Conservation (phyloP, 1,139 yeast genomes). For the Candida sp. region DNA sequence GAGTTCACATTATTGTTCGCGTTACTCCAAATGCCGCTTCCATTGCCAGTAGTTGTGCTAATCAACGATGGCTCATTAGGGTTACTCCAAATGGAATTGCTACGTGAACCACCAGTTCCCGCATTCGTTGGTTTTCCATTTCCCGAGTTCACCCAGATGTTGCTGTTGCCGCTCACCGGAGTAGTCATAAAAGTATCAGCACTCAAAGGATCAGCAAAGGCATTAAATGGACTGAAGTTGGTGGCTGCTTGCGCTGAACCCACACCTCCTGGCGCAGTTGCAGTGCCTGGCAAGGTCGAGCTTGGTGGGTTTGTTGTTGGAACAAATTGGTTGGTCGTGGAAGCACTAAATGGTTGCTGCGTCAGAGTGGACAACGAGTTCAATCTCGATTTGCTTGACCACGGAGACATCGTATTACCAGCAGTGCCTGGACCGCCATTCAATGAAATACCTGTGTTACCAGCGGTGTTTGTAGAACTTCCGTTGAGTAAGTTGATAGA, state of each 20-base stretch:
- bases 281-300: slow-evolving; percentile 5
- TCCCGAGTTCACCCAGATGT: slow-evolving; percentile 25
- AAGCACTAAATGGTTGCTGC: slow-evolving; percentile 5
- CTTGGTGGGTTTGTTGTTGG: slow-evolving; percentile 1
- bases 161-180: slow-evolving; percentile 10
- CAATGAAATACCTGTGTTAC: neutral
- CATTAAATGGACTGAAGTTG: slow-evolving; percentile 16
- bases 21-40: slow-evolving; percentile 15
- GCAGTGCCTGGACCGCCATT: slow-evolving; percentile 1
- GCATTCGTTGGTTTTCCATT: slow-evolving; percentile 6
- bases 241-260: slow-evolving; percentile 1
- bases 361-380: slow-evolving; percentile 13
- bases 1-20: neutral
- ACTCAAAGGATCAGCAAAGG: slow-evolving; percentile 14
- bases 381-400: slow-evolving; percentile 16
- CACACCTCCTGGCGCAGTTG: neutral
- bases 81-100: slow-evolving; percentile 38
- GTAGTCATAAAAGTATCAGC: slow-evolving; percentile 11
- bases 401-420: slow-evolving; percentile 12
- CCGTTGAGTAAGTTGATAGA: slow-evolving; percentile 9
- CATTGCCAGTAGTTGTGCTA: slow-evolving; percentile 3
- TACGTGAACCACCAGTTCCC: slow-evolving; percentile 16
- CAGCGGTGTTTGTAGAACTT: neutral
- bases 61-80: slow-evolving; percentile 7
- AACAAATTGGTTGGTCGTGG: neutral